A percentile compares a stretch with the other conserved stretches of the same genome.
phyloP scores from a whole-genome alignment of 2,329 filamentous ascomycete genomes.

The Colletotrichum scovillei region DNA sequence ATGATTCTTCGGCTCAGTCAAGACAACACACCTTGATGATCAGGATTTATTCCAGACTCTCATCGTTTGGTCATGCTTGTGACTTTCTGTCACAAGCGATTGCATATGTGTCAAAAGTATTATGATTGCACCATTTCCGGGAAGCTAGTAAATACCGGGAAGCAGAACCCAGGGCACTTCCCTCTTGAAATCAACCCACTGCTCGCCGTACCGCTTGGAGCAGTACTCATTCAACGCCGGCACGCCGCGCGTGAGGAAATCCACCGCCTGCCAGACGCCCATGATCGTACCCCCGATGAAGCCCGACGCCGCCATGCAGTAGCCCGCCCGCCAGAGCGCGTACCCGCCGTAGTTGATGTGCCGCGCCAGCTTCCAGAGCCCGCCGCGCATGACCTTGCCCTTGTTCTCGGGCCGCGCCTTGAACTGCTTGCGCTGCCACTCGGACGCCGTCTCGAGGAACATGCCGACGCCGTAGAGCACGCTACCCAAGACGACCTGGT shows the following conservation, averaged over 20 bases:
- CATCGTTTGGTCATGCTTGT: not conserved
- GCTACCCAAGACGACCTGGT: slow-evolving; percentile 57
- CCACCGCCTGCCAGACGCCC: slow-evolving; percentile 43
- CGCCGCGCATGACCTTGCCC: slow-evolving; percentile 50
- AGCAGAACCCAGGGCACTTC: slow-evolving; percentile 50
- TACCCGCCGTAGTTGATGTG: slow-evolving; percentile 56
- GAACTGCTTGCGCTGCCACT: slow-evolving; percentile 64
- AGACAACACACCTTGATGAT: not conserved
- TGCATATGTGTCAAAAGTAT: not conserved
- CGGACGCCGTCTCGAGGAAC: slow-evolving; percentile 63
- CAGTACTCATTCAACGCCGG: slow-evolving; percentile 52
- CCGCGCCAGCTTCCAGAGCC: slow-evolving; percentile 52
- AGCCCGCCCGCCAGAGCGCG: slow-evolving; percentile 47
- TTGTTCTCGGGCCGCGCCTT: slow-evolving; percentile 50
- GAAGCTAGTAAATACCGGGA: slow-evolving; percentile 49
- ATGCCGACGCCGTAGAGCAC: slow-evolving; percentile 63
- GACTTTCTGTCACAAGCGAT: not conserved
- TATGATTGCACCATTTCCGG: not conserved
- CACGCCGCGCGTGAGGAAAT: slow-evolving; percentile 46
- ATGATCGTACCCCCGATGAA: slow-evolving; percentile 47
- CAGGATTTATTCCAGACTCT: not conserved
- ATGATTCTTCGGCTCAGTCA: not conserved
- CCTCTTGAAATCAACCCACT: slow-evolving; percentile 52
- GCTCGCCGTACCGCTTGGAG: slow-evolving; percentile 47
- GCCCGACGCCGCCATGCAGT: slow-evolving; percentile 48